These are phyloP conservation scores for Cadophora sp. DNA, from an alignment of 2,329 filamentous ascomycete genomes.

Conservation along the genomic window DNA sequence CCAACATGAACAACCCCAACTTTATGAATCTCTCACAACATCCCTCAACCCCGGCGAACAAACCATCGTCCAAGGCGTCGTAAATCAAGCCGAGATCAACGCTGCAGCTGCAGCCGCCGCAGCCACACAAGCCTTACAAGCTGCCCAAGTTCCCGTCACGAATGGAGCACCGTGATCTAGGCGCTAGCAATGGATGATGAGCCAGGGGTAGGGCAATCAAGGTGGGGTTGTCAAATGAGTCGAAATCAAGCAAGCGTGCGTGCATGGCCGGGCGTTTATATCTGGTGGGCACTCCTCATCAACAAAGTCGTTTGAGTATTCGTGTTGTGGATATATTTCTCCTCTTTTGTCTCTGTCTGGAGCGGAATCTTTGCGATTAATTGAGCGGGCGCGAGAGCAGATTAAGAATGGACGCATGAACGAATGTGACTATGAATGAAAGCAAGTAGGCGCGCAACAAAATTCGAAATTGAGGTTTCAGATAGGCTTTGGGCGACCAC, in stretches of 20 bases:
- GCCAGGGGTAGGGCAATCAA: background rate
- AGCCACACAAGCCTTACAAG: constrained; percentile 20
- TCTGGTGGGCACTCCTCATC: constrained; percentile 11
- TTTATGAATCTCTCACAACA: constrained; percentile 82
- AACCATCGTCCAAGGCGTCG: constrained; percentile 77
- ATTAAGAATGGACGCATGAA: background rate
- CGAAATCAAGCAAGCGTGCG: constrained; percentile 35
- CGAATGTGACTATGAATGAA: background rate
- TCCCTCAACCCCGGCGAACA: constrained; percentile 84
- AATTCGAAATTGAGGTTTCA: constrained; percentile 7
- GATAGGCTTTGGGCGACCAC: constrained; percentile 9
- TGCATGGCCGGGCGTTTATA: constrained; percentile 38
- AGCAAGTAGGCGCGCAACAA: background rate
- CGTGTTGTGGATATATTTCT: constrained; percentile 15
- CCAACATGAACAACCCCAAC: constrained; percentile 88
- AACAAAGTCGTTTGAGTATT: constrained; percentile 9
- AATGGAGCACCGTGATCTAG: constrained; percentile 39
- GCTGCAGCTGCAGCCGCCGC: constrained; percentile 34
- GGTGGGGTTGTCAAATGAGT: constrained; percentile 5
- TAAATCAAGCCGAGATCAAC: constrained; percentile 50
- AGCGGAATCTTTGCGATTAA: background rate
- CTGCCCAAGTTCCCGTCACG: constrained; percentile 25
- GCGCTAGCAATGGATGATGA: constrained; percentile 27
- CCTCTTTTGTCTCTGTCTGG: constrained; percentile 8
- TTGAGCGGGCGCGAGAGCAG: background rate